Conservation (phyloP, 2,329 filamentous ascomycete species). For the Juglanconis sp. region DNA sequence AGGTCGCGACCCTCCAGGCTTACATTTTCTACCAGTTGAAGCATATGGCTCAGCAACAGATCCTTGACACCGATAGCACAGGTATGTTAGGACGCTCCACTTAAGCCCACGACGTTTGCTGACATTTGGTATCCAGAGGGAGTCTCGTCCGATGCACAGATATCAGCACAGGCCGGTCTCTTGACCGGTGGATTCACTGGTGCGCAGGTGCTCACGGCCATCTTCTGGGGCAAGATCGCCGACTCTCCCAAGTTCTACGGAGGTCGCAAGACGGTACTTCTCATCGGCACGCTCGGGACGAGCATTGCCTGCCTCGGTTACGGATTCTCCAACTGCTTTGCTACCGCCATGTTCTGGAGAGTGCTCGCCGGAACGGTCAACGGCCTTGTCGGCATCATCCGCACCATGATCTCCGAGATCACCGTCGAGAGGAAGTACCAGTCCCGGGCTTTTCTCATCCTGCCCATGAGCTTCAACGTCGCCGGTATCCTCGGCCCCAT, state of each 20-base stretch:
- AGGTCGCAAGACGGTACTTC: slow-evolving; percentile 67
- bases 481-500: slow-evolving; percentile 44
- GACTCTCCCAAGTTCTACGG: slow-evolving; percentile 48
- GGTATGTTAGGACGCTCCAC: slow-evolving; percentile 1
- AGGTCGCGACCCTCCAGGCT: slow-evolving; percentile 64
- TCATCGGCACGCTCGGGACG: slow-evolving; percentile 67
- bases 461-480: slow-evolving; percentile 47
- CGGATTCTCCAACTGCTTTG: slow-evolving; percentile 67
- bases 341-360: slow-evolving; percentile 62
- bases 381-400: slow-evolving; percentile 47
- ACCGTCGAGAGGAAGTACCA: slow-evolving; percentile 47
- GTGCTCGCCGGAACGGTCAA: slow-evolving; percentile 58
- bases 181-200: slow-evolving; percentile 70
- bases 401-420: slow-evolving; percentile 48
- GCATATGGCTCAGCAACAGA: slow-evolving; percentile 45
- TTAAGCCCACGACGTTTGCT: background rate
- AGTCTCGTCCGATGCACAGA: slow-evolving; percentile 48
- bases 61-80: slow-evolving; percentile 5
- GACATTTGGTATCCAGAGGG: slow-evolving; percentile 25
- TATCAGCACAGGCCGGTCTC: slow-evolving; percentile 67
- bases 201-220: slow-evolving; percentile 69
- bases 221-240: slow-evolving; percentile 68
- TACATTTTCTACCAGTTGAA: slow-evolving; percentile 77
- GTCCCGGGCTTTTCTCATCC: slow-evolving; percentile 44
- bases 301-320: slow-evolving; percentile 67